Evolutionary conservation across 208 protist genomes (phyloP).

Genomic region (Leishmania aethiopica): DNA sequence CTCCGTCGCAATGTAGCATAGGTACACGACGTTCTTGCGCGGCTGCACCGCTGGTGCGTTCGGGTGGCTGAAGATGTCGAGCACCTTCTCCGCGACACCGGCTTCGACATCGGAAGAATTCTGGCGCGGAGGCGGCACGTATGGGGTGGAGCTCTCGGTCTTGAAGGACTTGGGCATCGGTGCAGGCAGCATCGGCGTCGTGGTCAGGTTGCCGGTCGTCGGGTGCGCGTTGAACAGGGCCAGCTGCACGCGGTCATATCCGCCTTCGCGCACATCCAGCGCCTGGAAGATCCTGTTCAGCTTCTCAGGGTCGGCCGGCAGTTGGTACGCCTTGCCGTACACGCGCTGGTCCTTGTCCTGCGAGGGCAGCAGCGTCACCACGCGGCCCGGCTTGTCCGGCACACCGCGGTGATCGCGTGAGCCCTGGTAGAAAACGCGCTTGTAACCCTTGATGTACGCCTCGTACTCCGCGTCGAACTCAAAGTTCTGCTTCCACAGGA

Average conservation of each 20-base stretch:
- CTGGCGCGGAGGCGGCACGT: slow-evolving; percentile 2
- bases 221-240: slow-evolving; percentile 44
- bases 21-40: slow-evolving; percentile 42
- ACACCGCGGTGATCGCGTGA: slow-evolving; percentile 64
- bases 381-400: slow-evolving; percentile 55
- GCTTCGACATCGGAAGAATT: slow-evolving; percentile 21
- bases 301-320: slow-evolving; percentile 59
- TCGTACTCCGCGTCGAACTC: slow-evolving; percentile 64
- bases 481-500: slow-evolving; percentile 90
- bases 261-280: slow-evolving; percentile 72
- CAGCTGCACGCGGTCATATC: slow-evolving; percentile 65
- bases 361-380: slow-evolving; percentile 61
- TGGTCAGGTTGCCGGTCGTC: slow-evolving; percentile 25
- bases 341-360: slow-evolving; percentile 45
- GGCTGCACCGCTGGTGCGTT: slow-evolving; percentile 31
- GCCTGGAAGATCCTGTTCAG: slow-evolving; percentile 52
- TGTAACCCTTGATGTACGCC: slow-evolving; percentile 65
- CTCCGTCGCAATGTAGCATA: slow-evolving; percentile 78
- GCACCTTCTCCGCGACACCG: slow-evolving; percentile 15
- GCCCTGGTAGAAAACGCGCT: slow-evolving; percentile 84
- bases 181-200: slow-evolving; percentile 4
- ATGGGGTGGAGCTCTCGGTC: neutral
- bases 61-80: slow-evolving; percentile 26
- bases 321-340: slow-evolving; percentile 76
- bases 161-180: slow-evolving; percentile 21